Percentiles rank a stretch among this genome's conserved stretches.
phyloP scores from a whole-genome alignment of 805 yeast species.

The Ogataea nitratoaversa region DNA sequence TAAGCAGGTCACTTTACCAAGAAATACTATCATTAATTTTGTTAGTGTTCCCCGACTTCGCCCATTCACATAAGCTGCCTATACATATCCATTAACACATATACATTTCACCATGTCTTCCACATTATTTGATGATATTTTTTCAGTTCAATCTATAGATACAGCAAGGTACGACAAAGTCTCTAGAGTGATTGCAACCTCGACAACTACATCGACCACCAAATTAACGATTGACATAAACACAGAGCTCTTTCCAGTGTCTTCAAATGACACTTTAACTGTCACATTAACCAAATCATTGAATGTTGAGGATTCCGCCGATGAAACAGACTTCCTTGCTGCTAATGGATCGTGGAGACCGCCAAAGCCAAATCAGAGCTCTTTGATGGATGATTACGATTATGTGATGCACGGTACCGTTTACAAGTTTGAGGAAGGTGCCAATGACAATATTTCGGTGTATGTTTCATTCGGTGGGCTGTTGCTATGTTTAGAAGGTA shows the following conservation, averaged over 20 bases:
- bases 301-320: slow-evolving; percentile 43
- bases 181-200: slow-evolving; percentile 80
- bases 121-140: slow-evolving; percentile 89
- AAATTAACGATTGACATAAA: slow-evolving; percentile 86
- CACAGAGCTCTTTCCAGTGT: slow-evolving; percentile 86
- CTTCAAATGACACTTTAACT: slow-evolving; percentile 71
- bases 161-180: slow-evolving; percentile 90
- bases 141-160: slow-evolving; percentile 79
- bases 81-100: no score
- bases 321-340: slow-evolving; percentile 43
- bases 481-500: slow-evolving; percentile 90
- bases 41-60: no score
- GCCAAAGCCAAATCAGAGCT: slow-evolving; percentile 76
- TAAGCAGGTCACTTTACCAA: no score
- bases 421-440: slow-evolving; percentile 88
- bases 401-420: slow-evolving; percentile 98
- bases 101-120: slow-evolving; percentile 47
- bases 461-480: slow-evolving; percentile 96
- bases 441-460: slow-evolving; percentile 68
- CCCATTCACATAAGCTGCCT: no score
- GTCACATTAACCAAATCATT: slow-evolving; percentile 81
- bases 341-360: slow-evolving; percentile 72
- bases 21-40: no score
- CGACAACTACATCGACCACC: slow-evolving; percentile 76
- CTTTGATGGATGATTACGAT: slow-evolving; percentile 94